phyloP scores from a whole-genome alignment of 2,329 filamentous ascomycete genomes.

The Aspergillus sojae region DNA sequence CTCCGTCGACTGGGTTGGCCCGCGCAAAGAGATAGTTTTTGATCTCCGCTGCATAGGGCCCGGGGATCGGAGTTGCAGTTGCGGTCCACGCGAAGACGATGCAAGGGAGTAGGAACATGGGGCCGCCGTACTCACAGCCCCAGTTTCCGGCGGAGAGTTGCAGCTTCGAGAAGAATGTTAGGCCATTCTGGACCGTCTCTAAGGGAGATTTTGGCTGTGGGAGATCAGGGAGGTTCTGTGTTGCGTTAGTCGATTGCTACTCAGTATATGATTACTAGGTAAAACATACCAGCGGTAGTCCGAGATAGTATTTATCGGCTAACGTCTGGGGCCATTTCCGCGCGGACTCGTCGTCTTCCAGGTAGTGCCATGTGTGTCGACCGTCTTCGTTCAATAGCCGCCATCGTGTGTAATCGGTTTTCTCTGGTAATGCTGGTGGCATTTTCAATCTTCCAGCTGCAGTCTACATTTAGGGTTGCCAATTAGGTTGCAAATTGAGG shows the following conservation, averaged over 20 bases:
- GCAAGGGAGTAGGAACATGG: constrained; percentile 6
- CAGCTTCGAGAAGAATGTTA: neutral
- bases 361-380: constrained; percentile 10
- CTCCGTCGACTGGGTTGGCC: constrained; percentile 5
- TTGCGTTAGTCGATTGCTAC: neutral
- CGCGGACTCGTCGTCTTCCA: neutral
- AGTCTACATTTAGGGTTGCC: neutral
- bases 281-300: neutral
- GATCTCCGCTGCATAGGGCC: constrained; percentile 3
- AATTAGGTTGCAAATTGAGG: neutral
- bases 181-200: neutral
- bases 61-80: constrained; percentile 2
- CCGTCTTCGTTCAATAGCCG: constrained; percentile 1
- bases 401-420: constrained; percentile 2
- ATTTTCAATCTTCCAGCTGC: neutral
- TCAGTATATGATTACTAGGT: neutral
- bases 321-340: neutral
- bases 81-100: constrained; percentile 5
- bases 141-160: constrained; percentile 1
- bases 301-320: constrained; percentile 8
- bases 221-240: neutral
- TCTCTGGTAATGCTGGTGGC: neutral
- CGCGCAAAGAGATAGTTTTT: neutral
- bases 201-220: neutral
- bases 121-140: constrained; percentile 6